These are phyloP conservation scores for Daldinia sp. DNA, from an alignment of 2,329 filamentous ascomycete genomes.

Conservation along the genomic window DNA sequence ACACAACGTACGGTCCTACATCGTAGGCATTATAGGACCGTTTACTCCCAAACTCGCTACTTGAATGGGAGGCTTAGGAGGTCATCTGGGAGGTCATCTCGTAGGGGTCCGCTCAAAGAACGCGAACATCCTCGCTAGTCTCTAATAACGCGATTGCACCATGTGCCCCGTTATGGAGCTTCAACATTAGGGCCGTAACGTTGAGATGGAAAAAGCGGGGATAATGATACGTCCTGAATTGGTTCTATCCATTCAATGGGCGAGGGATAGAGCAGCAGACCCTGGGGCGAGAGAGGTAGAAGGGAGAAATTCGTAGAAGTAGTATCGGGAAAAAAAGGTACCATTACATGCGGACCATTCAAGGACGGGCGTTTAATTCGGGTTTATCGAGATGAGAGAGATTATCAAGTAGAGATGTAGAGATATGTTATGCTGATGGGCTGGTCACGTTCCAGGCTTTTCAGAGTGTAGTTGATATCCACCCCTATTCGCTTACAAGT, in stretches of 20 bases:
- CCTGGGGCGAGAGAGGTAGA: slow-evolving; percentile 24
- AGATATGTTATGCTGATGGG: slow-evolving; percentile 1
- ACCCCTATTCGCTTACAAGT: not conserved
- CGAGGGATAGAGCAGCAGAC: slow-evolving; percentile 27
- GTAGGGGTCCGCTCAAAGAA: slow-evolving; percentile 23
- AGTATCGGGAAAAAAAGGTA: slow-evolving; percentile 31
- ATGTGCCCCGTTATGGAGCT: slow-evolving; percentile 40
- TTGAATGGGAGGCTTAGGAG: slow-evolving; percentile 17
- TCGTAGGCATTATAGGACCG: slow-evolving; percentile 8
- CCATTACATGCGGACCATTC: slow-evolving; percentile 29
- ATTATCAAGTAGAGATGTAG: slow-evolving; percentile 11
- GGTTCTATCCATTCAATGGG: slow-evolving; percentile 30
- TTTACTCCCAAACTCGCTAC: slow-evolving; percentile 7
- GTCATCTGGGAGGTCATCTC: slow-evolving; percentile 21
- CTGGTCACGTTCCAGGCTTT: not conserved
- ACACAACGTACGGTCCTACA: slow-evolving; percentile 3
- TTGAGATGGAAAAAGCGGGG: slow-evolving; percentile 37
- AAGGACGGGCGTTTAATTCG: slow-evolving; percentile 39
- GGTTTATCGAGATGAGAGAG: slow-evolving; percentile 34
- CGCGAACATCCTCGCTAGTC: slow-evolving; percentile 26
- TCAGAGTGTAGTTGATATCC: not conserved
- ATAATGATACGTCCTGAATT: slow-evolving; percentile 38
- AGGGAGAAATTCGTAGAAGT: slow-evolving; percentile 29
- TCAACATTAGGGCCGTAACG: slow-evolving; percentile 42
- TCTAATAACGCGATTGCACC: slow-evolving; percentile 39